Evolutionary conservation across 768 basidiomycete species (phyloP), one percentile per base, ranked within the genome.

Genomic region (Coprinopsis marcescibilis): DNA sequence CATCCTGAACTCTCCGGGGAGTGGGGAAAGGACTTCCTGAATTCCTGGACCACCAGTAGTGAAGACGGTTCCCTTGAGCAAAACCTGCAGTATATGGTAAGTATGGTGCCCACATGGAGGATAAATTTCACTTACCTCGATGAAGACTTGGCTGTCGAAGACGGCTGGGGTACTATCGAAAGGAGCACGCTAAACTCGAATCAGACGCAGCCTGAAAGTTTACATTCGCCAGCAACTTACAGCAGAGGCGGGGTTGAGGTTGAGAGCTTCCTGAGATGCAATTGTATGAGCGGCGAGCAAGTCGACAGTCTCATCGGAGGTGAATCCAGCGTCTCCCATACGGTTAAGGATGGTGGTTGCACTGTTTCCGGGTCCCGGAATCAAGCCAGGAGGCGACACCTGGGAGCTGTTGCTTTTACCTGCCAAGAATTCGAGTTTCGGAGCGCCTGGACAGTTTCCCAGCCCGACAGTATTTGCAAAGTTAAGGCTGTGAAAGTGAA

Each of bases 61-160:
- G 59, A 69, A 68, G 8, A 55, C 24, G 10, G 66, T 71, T 6
- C 74, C 71, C n/a, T 66, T 64, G 32, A 77, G 66, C 49, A 44
- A 44, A 13, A 36, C 39, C 48, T 46, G 29, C n/a, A 15, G 32
- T 25, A 32, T 4, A 27, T 4, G 7, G 13, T 43, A n/a, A 19
- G 10, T 10, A 19, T 25, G 1, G 6, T 8, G 8, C 10, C 10
- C 30, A 17, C 7, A 11, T 37, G 35, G 7, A 17, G 17, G 19
- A 23, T 4, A 7, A n/a, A 19, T 19, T 7, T 19, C 20, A 24
- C 66, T 66, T 4, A 67, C 65, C 49, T 76, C 73, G 37, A 76
- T 56, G 56, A 66, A 74, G 54, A 75, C 59, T 54, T 75, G 72
- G 12, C 66, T 68, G 50, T 75, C 73, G 36, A 73, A 73, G 11